Base-by-base conservation (phyloP, 1,139 yeast species). In the Protomyces pachydermus region DNA sequence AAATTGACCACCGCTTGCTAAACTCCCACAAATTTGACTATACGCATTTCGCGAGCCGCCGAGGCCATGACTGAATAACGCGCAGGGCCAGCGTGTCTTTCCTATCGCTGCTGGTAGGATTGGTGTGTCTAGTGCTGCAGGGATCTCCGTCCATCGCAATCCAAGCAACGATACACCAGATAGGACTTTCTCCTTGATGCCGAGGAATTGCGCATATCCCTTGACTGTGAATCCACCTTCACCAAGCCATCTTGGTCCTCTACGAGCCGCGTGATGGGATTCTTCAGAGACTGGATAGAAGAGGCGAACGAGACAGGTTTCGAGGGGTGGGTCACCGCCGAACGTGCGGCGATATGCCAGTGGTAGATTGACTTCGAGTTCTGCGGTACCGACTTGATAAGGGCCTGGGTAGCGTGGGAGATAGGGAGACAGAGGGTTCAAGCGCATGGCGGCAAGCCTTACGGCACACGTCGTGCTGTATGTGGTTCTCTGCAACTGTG, bases 41-140 rank as follows among this genome's bases (percentile, higher is more conserved):
- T 69, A 69, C 34, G 70, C 68, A 46, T 67, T 68, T 4, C 70
- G 60, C 12, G 69, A 67, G 56, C 71, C 71, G 38, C 70, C 69
- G 3, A 69, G 63, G 14, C 71, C 71, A 63, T 69, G 71, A 28
- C 69, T 66, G 57, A 69, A 69, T 14, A 69, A 52, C 32, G 68
- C 66, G 5, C 66, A 61, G 5, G 68, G 71, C 71, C 71, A 69
- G 16, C 10, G 14, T 14, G 12, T 38, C 34, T 34, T 32, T 28
- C 56, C 10, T 68, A 66, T 5, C 42, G 37, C 14, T 62, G 61
- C 14, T 45, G 51, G 35, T 42, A 48, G 37, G 53, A 52, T 12
- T 57, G 67, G 14, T 46, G 58, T 42, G 42, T 66, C 65, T 10
- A 57, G 16, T 10, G 65, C 51, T 38, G 60, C 67, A 2, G 70